Evolutionary conservation across 1,284 basidiomycete species (phyloP).

Genomic region (Schizopora paradoxa): DNA sequence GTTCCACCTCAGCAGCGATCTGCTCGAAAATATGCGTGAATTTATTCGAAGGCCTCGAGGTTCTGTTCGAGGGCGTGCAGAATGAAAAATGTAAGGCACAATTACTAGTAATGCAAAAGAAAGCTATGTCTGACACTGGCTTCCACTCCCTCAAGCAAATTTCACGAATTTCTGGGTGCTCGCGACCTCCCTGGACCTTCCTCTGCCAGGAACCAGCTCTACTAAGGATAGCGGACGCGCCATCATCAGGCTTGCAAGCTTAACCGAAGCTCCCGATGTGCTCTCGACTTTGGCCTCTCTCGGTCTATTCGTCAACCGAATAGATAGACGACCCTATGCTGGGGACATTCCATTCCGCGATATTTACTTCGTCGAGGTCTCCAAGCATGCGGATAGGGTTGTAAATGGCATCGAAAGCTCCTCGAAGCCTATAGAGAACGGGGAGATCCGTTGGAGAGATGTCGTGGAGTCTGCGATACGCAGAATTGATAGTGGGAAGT

Average conservation of each 20-base stretch:
- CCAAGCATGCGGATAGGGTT: neutral
- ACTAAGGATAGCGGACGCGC: conserved; percentile 2
- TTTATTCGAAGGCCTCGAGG: conserved; percentile 51
- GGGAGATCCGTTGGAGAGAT: conserved; percentile 3
- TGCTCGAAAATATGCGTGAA: conserved; percentile 59
- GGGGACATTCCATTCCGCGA: conserved; percentile 46
- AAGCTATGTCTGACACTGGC: neutral
- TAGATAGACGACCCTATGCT: conserved; percentile 59
- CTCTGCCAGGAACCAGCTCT: conserved; percentile 20
- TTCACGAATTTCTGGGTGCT: conserved; percentile 61
- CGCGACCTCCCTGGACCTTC: conserved; percentile 30
- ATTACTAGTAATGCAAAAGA: neutral
- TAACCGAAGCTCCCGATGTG: conserved; percentile 2
- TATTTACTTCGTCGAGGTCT: conserved; percentile 55
- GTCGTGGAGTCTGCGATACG: conserved; percentile 2
- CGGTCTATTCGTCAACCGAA: conserved; percentile 33
- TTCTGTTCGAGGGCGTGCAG: conserved; percentile 58
- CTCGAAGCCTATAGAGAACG: neutral
- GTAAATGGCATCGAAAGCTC: neutral
- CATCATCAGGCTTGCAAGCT: conserved; percentile 1
- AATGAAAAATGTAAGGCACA: conserved; percentile 46
- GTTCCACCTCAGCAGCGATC: conserved; percentile 54
- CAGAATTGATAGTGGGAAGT: neutral
- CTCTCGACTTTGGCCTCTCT: conserved; percentile 21
- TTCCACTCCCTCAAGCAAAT: conserved; percentile 40